phyloP scores from a whole-genome alignment of 2,329 filamentous ascomycete species.

The Akanthomyces lecanii region DNA sequence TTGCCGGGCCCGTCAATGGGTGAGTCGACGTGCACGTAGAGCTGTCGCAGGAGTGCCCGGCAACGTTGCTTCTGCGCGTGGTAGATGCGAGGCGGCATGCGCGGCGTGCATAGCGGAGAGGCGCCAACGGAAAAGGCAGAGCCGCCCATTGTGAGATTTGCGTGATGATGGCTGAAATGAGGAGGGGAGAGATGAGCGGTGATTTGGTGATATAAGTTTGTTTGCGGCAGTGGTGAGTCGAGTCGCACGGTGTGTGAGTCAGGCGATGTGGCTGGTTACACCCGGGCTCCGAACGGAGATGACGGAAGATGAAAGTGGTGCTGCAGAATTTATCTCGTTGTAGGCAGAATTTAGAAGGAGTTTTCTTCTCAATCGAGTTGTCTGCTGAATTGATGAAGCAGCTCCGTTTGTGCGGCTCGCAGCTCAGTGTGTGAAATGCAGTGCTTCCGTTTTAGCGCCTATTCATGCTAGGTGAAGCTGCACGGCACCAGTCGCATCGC shows the following conservation, averaged over 20 bases:
- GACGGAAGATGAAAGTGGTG: not conserved
- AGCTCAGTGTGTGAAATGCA: not conserved
- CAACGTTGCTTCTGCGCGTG: conserved; percentile 42
- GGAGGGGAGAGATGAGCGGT: not conserved
- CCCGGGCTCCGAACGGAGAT: not conserved
- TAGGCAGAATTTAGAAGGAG: not conserved
- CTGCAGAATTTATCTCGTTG: too few species aligned
- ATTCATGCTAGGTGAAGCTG: not conserved
- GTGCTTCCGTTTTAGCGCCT: not conserved
- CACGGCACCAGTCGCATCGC: not conserved
- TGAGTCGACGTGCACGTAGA: conserved; percentile 53
- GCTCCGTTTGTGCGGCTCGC: not conserved
- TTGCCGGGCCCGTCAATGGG: conserved; percentile 70
- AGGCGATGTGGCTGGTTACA: not conserved
- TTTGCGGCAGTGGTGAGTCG: not conserved
- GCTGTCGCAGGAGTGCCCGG: conserved; percentile 40
- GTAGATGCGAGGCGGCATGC: conserved; percentile 61
- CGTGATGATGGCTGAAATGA: not conserved
- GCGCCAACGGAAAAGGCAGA: conserved; percentile 48
- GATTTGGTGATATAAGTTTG: not conserved
- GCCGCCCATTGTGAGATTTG: conserved; percentile 56
- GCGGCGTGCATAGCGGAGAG: conserved; percentile 55
- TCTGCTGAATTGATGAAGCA: not conserved
- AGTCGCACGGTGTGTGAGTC: not conserved
- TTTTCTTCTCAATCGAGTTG: not conserved